Conservation (phyloP, 2,329 filamentous ascomycete species). For the Colletotrichum euphorbiae region DNA sequence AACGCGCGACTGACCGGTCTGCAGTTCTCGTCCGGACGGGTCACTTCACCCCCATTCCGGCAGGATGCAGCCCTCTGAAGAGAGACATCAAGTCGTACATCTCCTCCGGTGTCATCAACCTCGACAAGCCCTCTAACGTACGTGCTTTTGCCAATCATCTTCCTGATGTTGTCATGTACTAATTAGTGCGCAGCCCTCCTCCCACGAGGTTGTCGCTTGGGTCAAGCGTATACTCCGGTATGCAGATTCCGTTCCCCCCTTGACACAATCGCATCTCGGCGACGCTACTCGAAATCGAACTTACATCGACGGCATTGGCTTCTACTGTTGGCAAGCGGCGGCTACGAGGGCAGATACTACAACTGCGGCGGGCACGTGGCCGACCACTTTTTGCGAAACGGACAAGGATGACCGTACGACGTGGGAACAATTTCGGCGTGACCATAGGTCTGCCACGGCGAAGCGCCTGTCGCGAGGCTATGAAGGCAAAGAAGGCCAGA, state of each 20-base stretch:
- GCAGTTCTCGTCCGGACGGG: slow-evolving; percentile 91
- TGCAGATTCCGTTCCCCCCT: slow-evolving; percentile 40
- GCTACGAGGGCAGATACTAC: background rate
- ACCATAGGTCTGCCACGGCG: background rate
- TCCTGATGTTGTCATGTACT: background rate
- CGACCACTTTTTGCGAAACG: background rate
- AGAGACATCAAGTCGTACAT: slow-evolving; percentile 98
- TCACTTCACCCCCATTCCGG: slow-evolving; percentile 96
- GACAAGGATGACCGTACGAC: slow-evolving; percentile 1
- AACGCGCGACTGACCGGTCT: slow-evolving; percentile 43
- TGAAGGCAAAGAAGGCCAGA: background rate
- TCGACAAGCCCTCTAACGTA: slow-evolving; percentile 72
- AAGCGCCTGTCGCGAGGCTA: background rate
- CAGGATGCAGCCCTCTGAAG: slow-evolving; percentile 90
- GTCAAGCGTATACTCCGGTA: slow-evolving; percentile 97
- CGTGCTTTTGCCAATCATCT: background rate
- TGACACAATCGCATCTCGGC: background rate
- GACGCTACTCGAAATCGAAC: slow-evolving; percentile 16
- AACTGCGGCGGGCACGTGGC: background rate
- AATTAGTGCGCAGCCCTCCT: slow-evolving; percentile 50
- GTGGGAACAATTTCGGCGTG: background rate
- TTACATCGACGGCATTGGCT: background rate
- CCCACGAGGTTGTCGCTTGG: slow-evolving; percentile 99
- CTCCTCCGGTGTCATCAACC: slow-evolving; percentile 97
- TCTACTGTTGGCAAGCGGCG: background rate